A percentile compares a stretch with the other conserved stretches of the same genome.
These are phyloP conservation scores for Secale cereale DNA, from an alignment of 176 grass and related monocot genomes.

Conservation along the genomic window DNA sequence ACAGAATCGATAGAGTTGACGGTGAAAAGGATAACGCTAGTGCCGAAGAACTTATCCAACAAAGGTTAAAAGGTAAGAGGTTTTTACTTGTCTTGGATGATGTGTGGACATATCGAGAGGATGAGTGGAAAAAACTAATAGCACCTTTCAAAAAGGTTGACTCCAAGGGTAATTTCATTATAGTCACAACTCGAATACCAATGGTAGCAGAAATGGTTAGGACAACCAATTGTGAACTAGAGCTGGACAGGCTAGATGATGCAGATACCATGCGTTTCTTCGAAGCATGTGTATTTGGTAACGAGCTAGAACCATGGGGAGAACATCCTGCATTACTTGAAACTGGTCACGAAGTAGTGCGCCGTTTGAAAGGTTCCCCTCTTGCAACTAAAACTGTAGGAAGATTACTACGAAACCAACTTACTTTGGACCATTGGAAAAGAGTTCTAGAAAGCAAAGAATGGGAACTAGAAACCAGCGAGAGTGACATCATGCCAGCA, in stretches of 20 bases:
- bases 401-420: not conserved
- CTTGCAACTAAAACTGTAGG: conserved; percentile 18
- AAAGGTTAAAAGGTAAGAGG: not conserved
- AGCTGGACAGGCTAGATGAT: not conserved
- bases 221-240: not conserved
- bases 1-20: not conserved
- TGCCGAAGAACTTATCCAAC: not conserved
- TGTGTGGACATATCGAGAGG: not conserved
- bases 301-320: accelerated
- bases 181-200: not conserved
- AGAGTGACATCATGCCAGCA: conserved; percentile 33
- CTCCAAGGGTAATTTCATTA: not conserved
- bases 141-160: not conserved
- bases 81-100: not conserved
- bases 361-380: not conserved
- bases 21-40: not conserved
- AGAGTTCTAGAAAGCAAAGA: conserved; percentile 18
- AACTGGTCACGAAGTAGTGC: not conserved
- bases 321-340: not conserved
- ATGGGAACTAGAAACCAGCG: not conserved
- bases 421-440: not conserved
- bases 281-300: not conserved
- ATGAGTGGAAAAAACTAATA: not conserved
- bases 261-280: not conserved
- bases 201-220: not conserved